Conservation (phyloP, 75 land plant species). For the Cunninghamia lanceolata region DNA sequence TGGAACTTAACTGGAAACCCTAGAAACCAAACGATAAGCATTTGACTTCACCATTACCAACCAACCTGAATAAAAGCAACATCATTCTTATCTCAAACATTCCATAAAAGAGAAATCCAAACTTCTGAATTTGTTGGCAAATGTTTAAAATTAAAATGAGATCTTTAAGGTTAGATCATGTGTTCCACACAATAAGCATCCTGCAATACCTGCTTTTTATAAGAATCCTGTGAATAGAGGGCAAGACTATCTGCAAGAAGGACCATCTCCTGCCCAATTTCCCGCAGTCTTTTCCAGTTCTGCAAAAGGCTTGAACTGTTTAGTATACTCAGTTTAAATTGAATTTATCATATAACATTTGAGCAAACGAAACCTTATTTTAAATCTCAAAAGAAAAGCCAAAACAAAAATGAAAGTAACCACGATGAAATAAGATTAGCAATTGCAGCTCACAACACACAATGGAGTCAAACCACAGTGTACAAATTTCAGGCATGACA, state of each 20-base stretch:
- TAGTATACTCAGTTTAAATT: neutral
- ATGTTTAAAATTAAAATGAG: neutral
- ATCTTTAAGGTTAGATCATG: neutral
- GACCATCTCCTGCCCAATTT: conserved; percentile 8
- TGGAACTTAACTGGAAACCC: neutral
- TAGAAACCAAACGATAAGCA: neutral
- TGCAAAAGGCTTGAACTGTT: conserved; percentile 4
- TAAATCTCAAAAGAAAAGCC: neutral
- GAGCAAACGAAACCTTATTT: neutral
- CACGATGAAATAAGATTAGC: neutral
- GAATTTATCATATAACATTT: neutral
- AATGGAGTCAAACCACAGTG: neutral
- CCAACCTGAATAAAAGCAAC: neutral
- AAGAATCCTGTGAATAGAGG: conserved; percentile 2
- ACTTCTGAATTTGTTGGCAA: neutral
- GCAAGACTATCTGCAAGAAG: conserved; percentile 5
- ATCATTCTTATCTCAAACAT: neutral
- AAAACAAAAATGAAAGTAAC: neutral
- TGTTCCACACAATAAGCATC: neutral
- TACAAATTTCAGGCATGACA: neutral
- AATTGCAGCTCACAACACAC: neutral
- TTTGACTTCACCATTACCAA: neutral
- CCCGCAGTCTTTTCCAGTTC: conserved; percentile 9
- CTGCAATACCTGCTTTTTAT: conserved; percentile 2
- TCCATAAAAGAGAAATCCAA: neutral